Base-by-base conservation (phyloP, 805 yeast species). In the Ogataea salicorniae region DNA sequence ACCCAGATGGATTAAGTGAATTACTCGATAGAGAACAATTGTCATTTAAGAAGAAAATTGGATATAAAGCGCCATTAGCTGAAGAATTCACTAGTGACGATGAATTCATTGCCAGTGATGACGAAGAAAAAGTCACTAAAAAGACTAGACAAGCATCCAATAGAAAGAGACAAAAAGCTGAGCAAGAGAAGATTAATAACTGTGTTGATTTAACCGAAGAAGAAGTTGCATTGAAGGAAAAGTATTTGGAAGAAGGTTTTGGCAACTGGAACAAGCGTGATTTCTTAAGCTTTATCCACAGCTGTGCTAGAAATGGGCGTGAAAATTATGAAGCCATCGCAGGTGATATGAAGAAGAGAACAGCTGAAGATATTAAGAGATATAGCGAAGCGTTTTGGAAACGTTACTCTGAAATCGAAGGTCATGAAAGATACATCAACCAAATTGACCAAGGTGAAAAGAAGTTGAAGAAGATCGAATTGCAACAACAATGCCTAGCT, bases 381-480 rank as follows among this genome's bases (percentile, higher is more conserved):
- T 87, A 86, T 60, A 72, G 81, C 39, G 68, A 71, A 40, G 77
- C 69, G 2, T 87, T 87, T 55, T 87, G 94, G 94, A 59, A 68
- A 35, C 70, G 80, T 34, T 80, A 75, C 57, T 62, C 63, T 20
- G 79, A 77, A 50, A 76, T 87, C 29, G 87, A 82, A 31, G 91
- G 92, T 0, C 73, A 77, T 64, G 89, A 83, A 47, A 84, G 83
- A 61, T 84, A 85, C 59, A 59, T 85, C 34, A 62, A 77, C n/a
- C 88, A 83, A 51, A 84, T 87, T 51, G 90, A 84, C 57, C 67
- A 78, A 39, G 87, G 89, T 52, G 91, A 84, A 57, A 81, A 79
- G 68, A 85, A 84, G 56, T 64, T 75, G 8, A 81, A 77, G 40
- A 81, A 74, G 53, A 61, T 80, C 20, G 61, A 66, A 34, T 67